Evolutionary conservation across 2,329 filamentous ascomycete genomes (phyloP), one percentile per base, ranked within the genome.

Genomic region (Phialocephala subalpina): DNA sequence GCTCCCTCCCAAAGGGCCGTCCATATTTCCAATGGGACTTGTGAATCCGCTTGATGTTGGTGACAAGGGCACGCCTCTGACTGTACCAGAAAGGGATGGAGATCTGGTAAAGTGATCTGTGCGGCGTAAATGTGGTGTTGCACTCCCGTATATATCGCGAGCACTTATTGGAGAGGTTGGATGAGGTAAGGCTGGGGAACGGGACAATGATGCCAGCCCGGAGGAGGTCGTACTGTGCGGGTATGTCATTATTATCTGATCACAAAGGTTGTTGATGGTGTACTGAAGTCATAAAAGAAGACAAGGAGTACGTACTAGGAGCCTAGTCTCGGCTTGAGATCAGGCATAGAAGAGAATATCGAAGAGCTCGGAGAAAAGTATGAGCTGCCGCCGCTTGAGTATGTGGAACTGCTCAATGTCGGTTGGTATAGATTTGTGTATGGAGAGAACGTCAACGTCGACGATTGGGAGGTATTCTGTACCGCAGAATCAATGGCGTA

Each of bases 41-140:
- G 75, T 70, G 64, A 77, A 78, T 27, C 75, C 76, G 67, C 73
- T 70, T 25, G 74, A 73, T 11, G 76, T 69, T 60, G 76, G 76
- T 59, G 76, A 77, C 58, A 77, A 65, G 25, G 74, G 75, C 59
- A 73, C 68, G 65, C 71, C 72, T 65, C 76, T 71, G 40, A 72
- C 60, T 36, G 68, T 65, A n/a, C 70, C 69, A 62, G 72, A 68
- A 18, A 71, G 60, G 25, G 76, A 72, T 20, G 76, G 76, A 58
- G 76, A 77, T 69, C 76, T 73, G 2, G 71, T 72, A 18, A 74
- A 68, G 18, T 75, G 67, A 59, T 77, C 75, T 29, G 74, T 66
- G 65, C 75, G 69, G 35, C 74, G 72, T 33, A 74, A 69, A 60
- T 72, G 69, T 57, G 73, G 74, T 63, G 72, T 75, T 69, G 70